phyloP scores from a whole-genome alignment of 2,329 filamentous ascomycete genomes.

The Talaromyces sp. region DNA sequence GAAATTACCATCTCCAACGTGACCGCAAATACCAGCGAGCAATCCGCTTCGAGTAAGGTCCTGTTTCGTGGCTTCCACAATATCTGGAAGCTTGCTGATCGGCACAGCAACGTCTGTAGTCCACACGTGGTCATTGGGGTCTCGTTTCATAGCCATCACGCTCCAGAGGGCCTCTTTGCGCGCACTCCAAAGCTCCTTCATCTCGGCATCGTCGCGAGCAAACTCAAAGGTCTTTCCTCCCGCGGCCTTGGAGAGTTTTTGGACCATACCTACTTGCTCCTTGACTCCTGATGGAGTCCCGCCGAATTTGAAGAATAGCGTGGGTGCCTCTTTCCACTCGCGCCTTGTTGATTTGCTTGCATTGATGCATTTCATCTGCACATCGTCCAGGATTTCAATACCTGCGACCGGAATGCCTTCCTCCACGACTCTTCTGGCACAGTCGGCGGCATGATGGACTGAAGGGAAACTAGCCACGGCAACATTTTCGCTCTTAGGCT shows the following conservation, averaged over 20 bases:
- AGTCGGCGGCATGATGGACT: constrained; percentile 68
- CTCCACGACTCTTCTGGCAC: constrained; percentile 72
- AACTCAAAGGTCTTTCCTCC: constrained; percentile 61
- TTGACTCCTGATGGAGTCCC: constrained; percentile 59
- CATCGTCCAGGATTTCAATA: constrained; percentile 88
- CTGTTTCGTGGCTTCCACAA: constrained; percentile 65
- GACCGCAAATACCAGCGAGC: constrained; percentile 61
- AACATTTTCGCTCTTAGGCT: constrained; percentile 72
- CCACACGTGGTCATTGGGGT: constrained; percentile 61
- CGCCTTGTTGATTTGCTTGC: constrained; percentile 39
- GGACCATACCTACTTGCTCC: constrained; percentile 56
- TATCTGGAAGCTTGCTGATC: constrained; percentile 62
- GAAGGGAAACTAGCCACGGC: constrained; percentile 64
- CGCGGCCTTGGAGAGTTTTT: constrained; percentile 51
- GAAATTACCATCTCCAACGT: constrained; percentile 71
- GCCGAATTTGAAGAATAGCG: constrained; percentile 70
- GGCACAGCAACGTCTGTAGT: constrained; percentile 78
- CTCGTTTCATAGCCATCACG: constrained; percentile 58
- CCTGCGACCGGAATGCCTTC: constrained; percentile 80
- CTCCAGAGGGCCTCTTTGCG: constrained; percentile 71
- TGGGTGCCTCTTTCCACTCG: constrained; percentile 63
- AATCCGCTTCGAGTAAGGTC: constrained; percentile 59
- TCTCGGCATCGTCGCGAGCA: constrained; percentile 58
- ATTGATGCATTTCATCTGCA: constrained; percentile 74
- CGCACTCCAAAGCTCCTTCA: constrained; percentile 67